These are phyloP conservation scores for Xanthoceras sorbifolium DNA, from an alignment of 345 rosid species.

Conservation along the genomic window DNA sequence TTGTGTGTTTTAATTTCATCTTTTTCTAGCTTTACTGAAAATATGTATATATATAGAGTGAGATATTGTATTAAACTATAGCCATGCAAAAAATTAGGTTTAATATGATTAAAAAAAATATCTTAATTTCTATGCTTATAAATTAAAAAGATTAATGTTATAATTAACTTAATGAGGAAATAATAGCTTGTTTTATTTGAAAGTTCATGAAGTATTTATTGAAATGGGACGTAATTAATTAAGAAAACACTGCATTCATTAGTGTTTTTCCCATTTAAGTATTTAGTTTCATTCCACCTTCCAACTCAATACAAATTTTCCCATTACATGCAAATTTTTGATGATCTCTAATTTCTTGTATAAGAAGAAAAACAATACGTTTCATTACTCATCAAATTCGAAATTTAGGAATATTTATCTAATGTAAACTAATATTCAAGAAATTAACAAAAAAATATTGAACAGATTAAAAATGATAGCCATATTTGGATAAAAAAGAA, in stretches of 20 bases:
- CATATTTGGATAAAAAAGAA: neutral
- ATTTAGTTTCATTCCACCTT: neutral
- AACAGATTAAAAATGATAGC: neutral
- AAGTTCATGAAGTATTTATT: neutral
- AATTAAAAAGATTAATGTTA: neutral
- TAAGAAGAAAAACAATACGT: neutral
- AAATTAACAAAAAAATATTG: no score
- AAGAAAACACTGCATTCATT: neutral
- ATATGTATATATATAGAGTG: no score
- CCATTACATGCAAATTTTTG: neutral
- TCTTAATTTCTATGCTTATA: neutral
- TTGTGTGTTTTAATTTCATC: neutral
- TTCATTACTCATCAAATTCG: no score
- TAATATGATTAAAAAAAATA: neutral
- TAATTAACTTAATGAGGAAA: neutral
- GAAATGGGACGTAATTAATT: no score
- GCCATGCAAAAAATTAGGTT: conserved; percentile 25
- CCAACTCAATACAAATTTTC: neutral
- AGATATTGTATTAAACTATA: neutral
- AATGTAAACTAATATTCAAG: no score
- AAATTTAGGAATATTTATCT: no score
- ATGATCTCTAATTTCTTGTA: no score
- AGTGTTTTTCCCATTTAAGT: neutral
- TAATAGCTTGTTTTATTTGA: neutral
- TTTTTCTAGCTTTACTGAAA: neutral